Evolutionary conservation across 768 basidiomycete genomes (phyloP), one percentile per base, ranked within the genome.

Genomic region (Russula griseocarnosa): DNA sequence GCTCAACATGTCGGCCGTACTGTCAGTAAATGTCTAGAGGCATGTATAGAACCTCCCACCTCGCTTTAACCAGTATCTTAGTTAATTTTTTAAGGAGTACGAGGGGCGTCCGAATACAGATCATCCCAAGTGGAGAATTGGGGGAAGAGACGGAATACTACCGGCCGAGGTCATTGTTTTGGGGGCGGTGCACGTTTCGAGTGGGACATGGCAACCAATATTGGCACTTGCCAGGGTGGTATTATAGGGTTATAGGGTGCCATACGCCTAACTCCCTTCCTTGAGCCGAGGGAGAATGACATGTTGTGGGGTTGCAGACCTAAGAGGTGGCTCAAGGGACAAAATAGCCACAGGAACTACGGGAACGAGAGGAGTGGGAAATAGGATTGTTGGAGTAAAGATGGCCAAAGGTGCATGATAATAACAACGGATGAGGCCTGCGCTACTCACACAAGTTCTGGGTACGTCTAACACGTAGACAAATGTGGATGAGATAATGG

Each of bases 191-290:
- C 59, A 52, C 28, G 50, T 42, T 52, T 60, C 50, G 3, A 30
- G 38, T 24, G 50, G 38, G 28, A 52, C 50, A 14, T 52, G 59
- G 59, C 38, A 52, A 30, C 59, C 51, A 11, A 60, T 60, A 32
- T 52, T 36, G 22, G 51, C 50, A 32, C 59, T 32, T 50, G 42
- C 26, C 28, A 42, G 53, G 51, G 59, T 22, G n/a, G 16, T 54
- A 42, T 46, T 46, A 14, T 54, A 42, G 24, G 40, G 40, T 46
- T 46, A 14, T 54, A 42, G 24, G 40, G 40, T 4, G 14, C 6
- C 30, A 20, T 7, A 13, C 5, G n/a, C 30, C 40, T 11, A 22
- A 34, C 40, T 28, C 50, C 14, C 16, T 42, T 13, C 32, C 38
- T n/a, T 30, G 26, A 18, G 13, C 44, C 8, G n/a, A 53, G 34